These are phyloP conservation scores for Rhododendron kiyosumense DNA, from an alignment of 148 eudicot genomes.

Conservation along the genomic window DNA sequence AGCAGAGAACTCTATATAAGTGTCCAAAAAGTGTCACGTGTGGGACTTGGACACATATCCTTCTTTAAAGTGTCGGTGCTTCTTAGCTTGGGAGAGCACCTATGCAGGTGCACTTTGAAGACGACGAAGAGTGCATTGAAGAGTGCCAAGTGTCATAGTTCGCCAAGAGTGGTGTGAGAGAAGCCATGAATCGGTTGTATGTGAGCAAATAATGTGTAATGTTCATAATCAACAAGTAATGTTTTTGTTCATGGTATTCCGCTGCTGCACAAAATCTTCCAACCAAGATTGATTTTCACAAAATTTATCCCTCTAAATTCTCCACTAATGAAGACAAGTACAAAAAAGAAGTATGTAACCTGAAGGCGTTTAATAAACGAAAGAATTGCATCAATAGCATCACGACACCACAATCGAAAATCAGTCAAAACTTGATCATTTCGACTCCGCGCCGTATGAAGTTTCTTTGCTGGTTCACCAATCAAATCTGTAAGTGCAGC, in stretches of 20 bases:
- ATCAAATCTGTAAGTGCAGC: conserved; percentile 94
- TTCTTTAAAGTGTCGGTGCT: not conserved
- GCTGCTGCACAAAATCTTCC: not conserved
- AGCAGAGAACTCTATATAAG: not conserved
- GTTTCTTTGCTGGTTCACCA: conserved; percentile 99
- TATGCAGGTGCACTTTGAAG: not conserved
- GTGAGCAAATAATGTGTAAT: not conserved
- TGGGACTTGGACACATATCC: not conserved
- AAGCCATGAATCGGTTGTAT: not conserved
- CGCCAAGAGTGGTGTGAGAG: not conserved
- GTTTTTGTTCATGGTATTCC: not conserved
- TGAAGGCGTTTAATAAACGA: conserved; percentile 56
- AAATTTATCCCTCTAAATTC: not conserved
- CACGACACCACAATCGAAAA: conserved; percentile 96
- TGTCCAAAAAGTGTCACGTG: not conserved
- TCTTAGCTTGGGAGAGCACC: not conserved
- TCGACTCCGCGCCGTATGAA: conserved; percentile 95
- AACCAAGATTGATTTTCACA: not conserved
- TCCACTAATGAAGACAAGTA: not conserved
- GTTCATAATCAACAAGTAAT: not conserved
- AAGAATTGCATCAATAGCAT: conserved; percentile 68
- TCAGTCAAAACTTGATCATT: conserved; percentile 98
- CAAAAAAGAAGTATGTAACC: conserved; percentile 34
- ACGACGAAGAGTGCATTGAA: not conserved
- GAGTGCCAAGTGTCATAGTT: not conserved